Conservation (phyloP, 2,329 filamentous ascomycete genomes). For the Penicillium hesseltinei region DNA sequence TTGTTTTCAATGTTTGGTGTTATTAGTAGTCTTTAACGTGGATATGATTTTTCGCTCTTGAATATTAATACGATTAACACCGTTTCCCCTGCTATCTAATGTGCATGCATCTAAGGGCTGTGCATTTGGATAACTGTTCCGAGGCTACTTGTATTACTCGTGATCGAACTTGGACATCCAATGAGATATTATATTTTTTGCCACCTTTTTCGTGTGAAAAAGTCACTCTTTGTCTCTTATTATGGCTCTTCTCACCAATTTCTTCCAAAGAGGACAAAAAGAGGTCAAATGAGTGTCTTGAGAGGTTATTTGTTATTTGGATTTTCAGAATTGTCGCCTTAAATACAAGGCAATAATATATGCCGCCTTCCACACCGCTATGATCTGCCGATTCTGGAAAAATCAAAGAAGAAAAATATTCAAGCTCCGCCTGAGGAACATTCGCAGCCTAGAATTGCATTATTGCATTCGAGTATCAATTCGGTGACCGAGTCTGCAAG, state of each 20-base stretch:
- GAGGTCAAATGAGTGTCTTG: background rate
- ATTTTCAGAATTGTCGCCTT: background rate
- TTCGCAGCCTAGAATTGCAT: conserved; percentile 8
- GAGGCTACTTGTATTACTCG: background rate
- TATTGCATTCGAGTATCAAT: background rate
- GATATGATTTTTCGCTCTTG: conserved; percentile 9
- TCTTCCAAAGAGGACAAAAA: background rate
- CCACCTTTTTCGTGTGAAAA: background rate
- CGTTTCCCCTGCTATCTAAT: background rate
- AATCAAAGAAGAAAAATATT: conserved; percentile 38
- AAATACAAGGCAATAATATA: conserved; percentile 1
- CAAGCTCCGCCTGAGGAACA: conserved; percentile 19
- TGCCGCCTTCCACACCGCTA: conserved; percentile 31
- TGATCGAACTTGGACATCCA: too few species aligned
- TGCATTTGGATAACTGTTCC: background rate
- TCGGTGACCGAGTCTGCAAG: background rate
- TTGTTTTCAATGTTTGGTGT: background rate
- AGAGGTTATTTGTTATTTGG: too few species aligned
- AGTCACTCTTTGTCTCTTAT: background rate
- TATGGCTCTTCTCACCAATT: background rate
- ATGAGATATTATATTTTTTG: background rate
- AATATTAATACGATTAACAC: background rate
- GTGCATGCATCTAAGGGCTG: background rate
- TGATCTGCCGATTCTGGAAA: conserved; percentile 29
- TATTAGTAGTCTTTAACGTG: conserved; percentile 7